Conservation (phyloP, 495 filamentous ascomycete genomes). For the Podospora conica region DNA sequence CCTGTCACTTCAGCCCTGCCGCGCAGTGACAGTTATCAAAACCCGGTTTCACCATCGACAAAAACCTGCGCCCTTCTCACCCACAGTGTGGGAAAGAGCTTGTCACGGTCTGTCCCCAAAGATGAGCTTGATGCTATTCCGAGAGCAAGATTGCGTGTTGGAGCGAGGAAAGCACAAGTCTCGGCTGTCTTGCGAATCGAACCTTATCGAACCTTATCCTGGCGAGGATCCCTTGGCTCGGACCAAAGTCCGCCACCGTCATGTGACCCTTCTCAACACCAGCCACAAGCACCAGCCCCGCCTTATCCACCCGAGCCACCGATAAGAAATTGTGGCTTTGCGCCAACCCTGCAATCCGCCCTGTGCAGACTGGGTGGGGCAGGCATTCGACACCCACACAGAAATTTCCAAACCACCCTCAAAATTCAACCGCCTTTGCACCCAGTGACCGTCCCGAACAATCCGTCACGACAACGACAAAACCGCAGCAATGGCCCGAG, state of each 20-base stretch:
- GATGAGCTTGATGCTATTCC: not conserved
- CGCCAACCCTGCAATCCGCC: conserved; percentile 5
- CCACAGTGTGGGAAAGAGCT: not conserved
- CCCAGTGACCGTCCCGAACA: conserved; percentile 40
- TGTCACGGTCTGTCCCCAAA: not conserved
- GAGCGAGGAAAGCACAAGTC: not conserved
- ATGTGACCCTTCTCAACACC: not conserved
- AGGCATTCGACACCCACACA: conserved; percentile 32
- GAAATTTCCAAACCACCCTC: conserved; percentile 32
- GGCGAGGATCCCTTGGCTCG: not conserved
- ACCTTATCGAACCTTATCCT: no score
- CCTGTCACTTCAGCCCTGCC: not conserved
- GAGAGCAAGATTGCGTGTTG: not conserved
- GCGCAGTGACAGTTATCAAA: not conserved
- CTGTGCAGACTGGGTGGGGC: conserved; percentile 22
- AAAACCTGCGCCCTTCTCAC: no score
- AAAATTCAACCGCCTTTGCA: conserved; percentile 43
- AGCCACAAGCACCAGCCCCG: not conserved
- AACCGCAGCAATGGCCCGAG: conserved; percentile 57
- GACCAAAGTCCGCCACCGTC: not conserved
- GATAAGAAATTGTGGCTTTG: not conserved
- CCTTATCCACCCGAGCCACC: conserved; percentile 1
- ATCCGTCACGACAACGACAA: conserved; percentile 47
- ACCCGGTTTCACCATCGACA: not conserved
- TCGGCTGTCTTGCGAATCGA: not conserved